These are phyloP conservation scores for Hypomyces rosellus DNA, from an alignment of 2,329 filamentous ascomycete genomes.

Conservation along the genomic window DNA sequence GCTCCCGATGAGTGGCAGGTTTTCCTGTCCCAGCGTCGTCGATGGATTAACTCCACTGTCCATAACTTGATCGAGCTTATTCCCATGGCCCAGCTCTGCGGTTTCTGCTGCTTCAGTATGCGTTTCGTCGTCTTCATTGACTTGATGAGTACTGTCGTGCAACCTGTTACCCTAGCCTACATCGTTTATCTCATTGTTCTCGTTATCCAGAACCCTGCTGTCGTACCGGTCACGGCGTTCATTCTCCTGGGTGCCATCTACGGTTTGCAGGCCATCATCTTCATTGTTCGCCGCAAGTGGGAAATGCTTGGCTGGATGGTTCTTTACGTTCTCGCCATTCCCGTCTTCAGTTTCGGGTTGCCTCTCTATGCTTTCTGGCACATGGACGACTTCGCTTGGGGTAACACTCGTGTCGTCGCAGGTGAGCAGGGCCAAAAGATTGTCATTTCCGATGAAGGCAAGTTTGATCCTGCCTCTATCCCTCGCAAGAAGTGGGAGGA, in stretches of 20 bases:
- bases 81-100: constrained; percentile 86
- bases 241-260: constrained; percentile 92
- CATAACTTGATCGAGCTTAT: constrained; percentile 97
- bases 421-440: constrained; percentile 91
- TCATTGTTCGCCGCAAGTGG: constrained; percentile 95
- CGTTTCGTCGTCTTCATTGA: constrained; percentile 95
- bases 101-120: constrained; percentile 99
- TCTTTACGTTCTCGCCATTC: constrained; percentile 85
- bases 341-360: constrained; percentile 83
- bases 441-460: constrained; percentile 92
- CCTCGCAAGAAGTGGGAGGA: constrained; percentile 99
- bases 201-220: constrained; percentile 52
- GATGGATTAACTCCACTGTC: constrained; percentile 99
- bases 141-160: constrained; percentile 82
- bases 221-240: constrained; percentile 79
- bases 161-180: constrained; percentile 86
- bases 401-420: constrained; percentile 94
- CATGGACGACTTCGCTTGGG: constrained; percentile 99
- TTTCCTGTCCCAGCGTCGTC: constrained; percentile 95
- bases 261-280: constrained; percentile 93
- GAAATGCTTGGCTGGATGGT: constrained; percentile 99
- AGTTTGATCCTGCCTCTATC: constrained; percentile 88
- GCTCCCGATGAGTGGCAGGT: constrained; percentile 90
- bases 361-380: constrained; percentile 97
- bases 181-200: constrained; percentile 82